Evolutionary conservation across 2,329 filamentous ascomycete genomes (phyloP).

Genomic region (Trichophaea hybrida): DNA sequence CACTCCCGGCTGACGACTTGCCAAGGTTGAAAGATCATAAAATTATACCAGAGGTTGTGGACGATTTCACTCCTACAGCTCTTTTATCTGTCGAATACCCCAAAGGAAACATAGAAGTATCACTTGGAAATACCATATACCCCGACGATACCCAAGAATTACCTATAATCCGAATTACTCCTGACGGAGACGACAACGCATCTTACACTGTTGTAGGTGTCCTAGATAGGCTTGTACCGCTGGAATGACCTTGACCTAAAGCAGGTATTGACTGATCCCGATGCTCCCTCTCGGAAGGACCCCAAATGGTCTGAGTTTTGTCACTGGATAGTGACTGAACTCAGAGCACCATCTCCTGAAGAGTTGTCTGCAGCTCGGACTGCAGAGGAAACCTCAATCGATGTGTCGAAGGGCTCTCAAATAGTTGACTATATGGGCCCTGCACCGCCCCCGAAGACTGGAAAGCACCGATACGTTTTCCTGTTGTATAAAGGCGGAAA

Average conservation of each 20-base stretch:
- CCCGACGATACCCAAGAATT: conserved; percentile 30
- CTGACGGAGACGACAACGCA: conserved; percentile 11
- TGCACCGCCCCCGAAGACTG: conserved; percentile 33
- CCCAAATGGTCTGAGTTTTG: conserved; percentile 37
- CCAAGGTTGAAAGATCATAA: conserved; percentile 27
- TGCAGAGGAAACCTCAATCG: conserved; percentile 16
- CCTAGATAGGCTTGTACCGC: conserved; percentile 13
- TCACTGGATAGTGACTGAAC: conserved; percentile 35
- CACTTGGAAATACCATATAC: conserved; percentile 40
- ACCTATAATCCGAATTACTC: conserved; percentile 30
- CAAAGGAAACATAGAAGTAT: conserved; percentile 33
- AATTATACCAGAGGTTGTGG: conserved; percentile 37
- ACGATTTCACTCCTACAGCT: conserved; percentile 44
- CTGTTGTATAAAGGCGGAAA: conserved; percentile 33
- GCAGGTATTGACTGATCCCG: conserved; percentile 33
- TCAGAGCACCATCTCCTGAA: conserved; percentile 22
- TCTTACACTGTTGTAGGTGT: conserved; percentile 21
- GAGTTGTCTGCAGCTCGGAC: conserved; percentile 12
- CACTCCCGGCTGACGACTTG: background rate
- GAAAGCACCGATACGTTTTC: conserved; percentile 36
- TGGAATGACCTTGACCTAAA: conserved; percentile 18
- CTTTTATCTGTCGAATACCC: conserved; percentile 39
- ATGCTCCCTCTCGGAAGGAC: conserved; percentile 34
- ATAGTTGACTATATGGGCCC: conserved; percentile 34
- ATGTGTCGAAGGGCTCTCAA: conserved; percentile 28